phyloP scores from a whole-genome alignment of 306 rosid species.

The Rubus parviflorus region DNA sequence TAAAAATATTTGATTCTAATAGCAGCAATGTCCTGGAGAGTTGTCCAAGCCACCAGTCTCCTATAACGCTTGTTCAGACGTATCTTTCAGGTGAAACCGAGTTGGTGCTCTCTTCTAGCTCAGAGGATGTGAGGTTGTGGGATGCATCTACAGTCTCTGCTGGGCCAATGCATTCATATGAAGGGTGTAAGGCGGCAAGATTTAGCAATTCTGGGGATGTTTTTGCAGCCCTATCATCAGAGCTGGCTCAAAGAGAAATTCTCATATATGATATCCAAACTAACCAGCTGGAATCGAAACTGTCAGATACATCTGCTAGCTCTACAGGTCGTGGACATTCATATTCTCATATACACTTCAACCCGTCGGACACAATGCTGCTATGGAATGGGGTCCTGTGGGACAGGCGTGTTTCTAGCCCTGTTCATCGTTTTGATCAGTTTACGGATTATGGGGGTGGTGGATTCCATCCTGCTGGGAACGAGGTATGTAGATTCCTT shows the following conservation, averaged over 20 bases:
- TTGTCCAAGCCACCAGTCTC: constrained; percentile 80
- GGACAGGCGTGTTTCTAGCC: constrained; percentile 76
- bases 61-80: constrained; percentile 78
- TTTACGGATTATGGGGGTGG: constrained; percentile 98
- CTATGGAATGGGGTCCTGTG: constrained; percentile 97
- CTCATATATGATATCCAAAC: constrained; percentile 76
- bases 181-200: constrained; percentile 93
- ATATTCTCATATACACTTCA: constrained; percentile 78
- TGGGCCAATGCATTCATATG: constrained; percentile 86
- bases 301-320: constrained; percentile 58
- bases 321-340: constrained; percentile 78
- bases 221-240: constrained; percentile 80
- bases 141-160: constrained; percentile 64
- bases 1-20: constrained; percentile 76
- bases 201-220: constrained; percentile 77
- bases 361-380: constrained; percentile 83
- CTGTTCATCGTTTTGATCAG: constrained; percentile 93
- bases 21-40: constrained; percentile 74
- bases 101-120: constrained; percentile 86
- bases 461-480: constrained; percentile 99
- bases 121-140: constrained; percentile 85
- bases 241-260: constrained; percentile 71
- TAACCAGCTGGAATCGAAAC: constrained; percentile 54
- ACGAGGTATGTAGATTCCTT: constrained; percentile 64
- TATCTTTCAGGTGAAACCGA: constrained; percentile 69